phyloP scores from a whole-genome alignment of 768 basidiomycete genomes.

The Crassisporium funariophilum region DNA sequence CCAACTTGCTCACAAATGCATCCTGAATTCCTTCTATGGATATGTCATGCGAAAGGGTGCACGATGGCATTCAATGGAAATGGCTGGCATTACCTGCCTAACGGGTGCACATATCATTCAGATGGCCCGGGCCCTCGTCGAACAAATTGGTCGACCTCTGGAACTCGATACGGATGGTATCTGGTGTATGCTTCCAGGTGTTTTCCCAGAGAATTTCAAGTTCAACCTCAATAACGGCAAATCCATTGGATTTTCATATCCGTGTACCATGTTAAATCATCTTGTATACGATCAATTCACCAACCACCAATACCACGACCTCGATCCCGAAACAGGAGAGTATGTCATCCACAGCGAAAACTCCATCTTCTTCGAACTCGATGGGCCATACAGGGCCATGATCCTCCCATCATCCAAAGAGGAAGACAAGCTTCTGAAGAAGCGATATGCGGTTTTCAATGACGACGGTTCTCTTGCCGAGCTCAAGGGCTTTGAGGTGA shows the following conservation, averaged over 20 bases:
- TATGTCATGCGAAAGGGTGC: constrained; percentile 99
- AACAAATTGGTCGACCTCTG: constrained; percentile 95
- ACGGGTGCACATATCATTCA: constrained; percentile 98
- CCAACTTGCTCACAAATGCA: constrained; percentile 99
- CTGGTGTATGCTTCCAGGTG: constrained; percentile 99
- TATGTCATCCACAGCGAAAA: constrained; percentile 92
- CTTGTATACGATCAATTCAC: constrained; percentile 95
- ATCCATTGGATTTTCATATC: constrained; percentile 88
- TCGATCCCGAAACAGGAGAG: constrained; percentile 81
- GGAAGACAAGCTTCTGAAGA: constrained; percentile 97
- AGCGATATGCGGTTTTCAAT: constrained; percentile 98
- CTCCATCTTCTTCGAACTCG: constrained; percentile 98
- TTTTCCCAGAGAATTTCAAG: constrained; percentile 98
- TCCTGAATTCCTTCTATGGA: constrained; percentile 99
- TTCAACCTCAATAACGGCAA: constrained; percentile 91
- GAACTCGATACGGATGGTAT: constrained; percentile 99
- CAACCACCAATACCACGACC: constrained; percentile 96
- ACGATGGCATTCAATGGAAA: constrained; percentile 99
- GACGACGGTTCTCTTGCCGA: constrained; percentile 98
- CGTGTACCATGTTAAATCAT: constrained; percentile 99
- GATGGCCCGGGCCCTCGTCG: constrained; percentile 96
- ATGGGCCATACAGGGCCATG: constrained; percentile 99
- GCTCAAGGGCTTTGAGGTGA: constrained; percentile 98
- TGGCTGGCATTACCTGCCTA: constrained; percentile 98
- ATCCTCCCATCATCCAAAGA: constrained; percentile 98